Evolutionary conservation across 768 basidiomycete species (phyloP).

Genomic region (Amanita fuliginea): DNA sequence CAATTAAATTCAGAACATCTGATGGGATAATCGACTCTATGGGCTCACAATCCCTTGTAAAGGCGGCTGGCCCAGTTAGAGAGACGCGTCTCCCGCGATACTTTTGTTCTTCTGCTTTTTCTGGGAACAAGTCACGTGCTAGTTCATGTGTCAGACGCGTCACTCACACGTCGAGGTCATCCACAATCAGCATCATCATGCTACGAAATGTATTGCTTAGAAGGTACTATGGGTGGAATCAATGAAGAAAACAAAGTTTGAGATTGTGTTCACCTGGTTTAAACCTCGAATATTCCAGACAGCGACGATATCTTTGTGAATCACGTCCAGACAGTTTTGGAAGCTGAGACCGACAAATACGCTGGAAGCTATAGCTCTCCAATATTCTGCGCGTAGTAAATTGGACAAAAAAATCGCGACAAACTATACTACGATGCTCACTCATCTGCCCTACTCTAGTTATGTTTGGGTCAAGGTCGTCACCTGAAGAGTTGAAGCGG

Average conservation of each 20-base stretch:
- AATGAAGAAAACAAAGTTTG: no score
- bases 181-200: neutral
- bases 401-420: no score
- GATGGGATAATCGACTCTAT: no score
- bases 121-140: no score
- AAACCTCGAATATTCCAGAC: neutral
- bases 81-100: neutral
- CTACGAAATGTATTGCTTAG: neutral
- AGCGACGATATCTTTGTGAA: neutral
- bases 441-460: neutral
- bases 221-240: neutral
- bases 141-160: neutral
- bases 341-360: neutral
- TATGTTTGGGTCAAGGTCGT: no score
- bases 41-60: neutral
- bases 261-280: neutral
- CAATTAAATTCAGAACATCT: neutral
- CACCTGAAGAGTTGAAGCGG: neutral
- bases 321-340: neutral
- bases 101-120: neutral
- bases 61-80: neutral
- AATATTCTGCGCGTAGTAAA: neutral
- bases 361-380: slow-evolving; percentile 1
- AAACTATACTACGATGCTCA: neutral
- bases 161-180: neutral